A percentile compares a stretch with the other conserved stretches of the same genome.
Conservation (phyloP, 805 yeast genomes). For the Starmerella vaccinii region DNA sequence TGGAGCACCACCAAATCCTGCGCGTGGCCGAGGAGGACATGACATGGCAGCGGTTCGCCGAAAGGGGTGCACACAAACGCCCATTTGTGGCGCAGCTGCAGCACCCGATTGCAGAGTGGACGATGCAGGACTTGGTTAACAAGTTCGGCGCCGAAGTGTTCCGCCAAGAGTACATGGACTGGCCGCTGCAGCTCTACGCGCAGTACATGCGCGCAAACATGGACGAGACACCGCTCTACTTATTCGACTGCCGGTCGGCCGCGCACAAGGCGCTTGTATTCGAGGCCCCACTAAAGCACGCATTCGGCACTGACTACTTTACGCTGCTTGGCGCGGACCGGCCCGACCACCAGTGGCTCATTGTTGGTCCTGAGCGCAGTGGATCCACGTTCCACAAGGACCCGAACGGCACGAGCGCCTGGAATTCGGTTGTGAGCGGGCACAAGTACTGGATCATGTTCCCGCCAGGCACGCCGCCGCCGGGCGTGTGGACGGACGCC, state of each 20-base stretch:
- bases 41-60: conserved; percentile 38
- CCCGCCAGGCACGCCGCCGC: conserved; percentile 67
- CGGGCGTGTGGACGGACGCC: conserved; percentile 70
- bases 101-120: conserved; percentile 56
- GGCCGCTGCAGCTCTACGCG: conserved; percentile 56
- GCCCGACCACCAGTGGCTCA: conserved; percentile 90
- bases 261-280: conserved; percentile 57
- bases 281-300: conserved; percentile 36
- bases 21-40: conserved; percentile 35
- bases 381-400: conserved; percentile 92
- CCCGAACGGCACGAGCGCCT: conserved; percentile 82
- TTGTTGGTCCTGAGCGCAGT: conserved; percentile 68
- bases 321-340: conserved; percentile 42
- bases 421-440: conserved; percentile 75
- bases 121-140: conserved; percentile 37
- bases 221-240: conserved; percentile 78
- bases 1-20: conserved; percentile 35
- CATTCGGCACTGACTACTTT: conserved; percentile 54
- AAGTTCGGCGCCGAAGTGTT: conserved; percentile 54
- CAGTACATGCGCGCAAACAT: conserved; percentile 50
- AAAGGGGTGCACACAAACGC: conserved; percentile 36
- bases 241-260: conserved; percentile 70
- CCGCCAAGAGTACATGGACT: conserved; percentile 75
- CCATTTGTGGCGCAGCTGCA: conserved; percentile 54
- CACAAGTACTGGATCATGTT: conserved; percentile 80